Base-by-base conservation (phyloP, 2,329 filamentous ascomycete species). In the Cordyceps fumosorosea region DNA sequence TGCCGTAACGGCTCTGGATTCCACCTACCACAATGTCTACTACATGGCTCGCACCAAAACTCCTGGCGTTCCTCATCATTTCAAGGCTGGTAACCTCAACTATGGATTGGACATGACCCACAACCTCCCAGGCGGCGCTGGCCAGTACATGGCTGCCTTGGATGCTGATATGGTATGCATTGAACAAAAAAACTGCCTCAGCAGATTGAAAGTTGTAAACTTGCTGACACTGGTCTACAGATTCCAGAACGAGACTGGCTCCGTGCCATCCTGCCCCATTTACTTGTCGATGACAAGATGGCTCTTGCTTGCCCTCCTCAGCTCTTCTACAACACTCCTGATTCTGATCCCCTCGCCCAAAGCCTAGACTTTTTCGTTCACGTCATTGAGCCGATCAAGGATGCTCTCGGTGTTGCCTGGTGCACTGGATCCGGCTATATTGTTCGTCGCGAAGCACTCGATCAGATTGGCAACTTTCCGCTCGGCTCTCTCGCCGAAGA, bases 51-150 rank as follows among this genome's bases (percentile, higher is more conserved):
- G 82, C 18, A 73, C 76, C 42, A 81, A 81, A 72, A 73, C 75
- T 51, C 77, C 77, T 4, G 78, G 78, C 8, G 73, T 77, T 40
- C 79, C 80, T 1, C 77, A 83, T 66, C 81, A 84, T 68, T 87
- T 84, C 76, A 88, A 88, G 75, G 84, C 85, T 1, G 84, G 85
- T 56, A 88, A 88, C 68, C 74, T 88, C 58, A 87, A 86, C 72
- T 82, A 84, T 62, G 85, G 82, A 40, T 71, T 84, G 22, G 79
- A 84, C 18, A 76, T 79, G 60, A 76, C 79, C 5, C 75, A 76
- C 18, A 68, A 72, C n/a, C 72, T 86, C 37, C 80, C 81, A 1
- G 82, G 81, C 20, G 83, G 83, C 26, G 76, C 81, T n/a, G 77
- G 77, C 47, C 77, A 82, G 67, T 87, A 78, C 70, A 82, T 87